phyloP scores from a whole-genome alignment of 768 basidiomycete species.

The Gautieria morchelliformis region DNA sequence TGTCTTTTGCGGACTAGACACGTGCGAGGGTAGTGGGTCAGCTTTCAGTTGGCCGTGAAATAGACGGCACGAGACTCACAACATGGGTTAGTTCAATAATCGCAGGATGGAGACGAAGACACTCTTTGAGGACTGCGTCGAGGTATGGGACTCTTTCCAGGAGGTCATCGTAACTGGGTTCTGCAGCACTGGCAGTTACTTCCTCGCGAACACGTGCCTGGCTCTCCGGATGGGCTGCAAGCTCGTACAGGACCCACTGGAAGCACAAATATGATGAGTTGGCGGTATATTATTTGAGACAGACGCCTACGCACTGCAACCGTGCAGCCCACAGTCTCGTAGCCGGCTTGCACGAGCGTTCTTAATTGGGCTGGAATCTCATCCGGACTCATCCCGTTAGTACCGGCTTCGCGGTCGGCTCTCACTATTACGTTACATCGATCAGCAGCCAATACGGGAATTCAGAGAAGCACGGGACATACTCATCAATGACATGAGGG shows the following conservation, averaged over 20 bases:
- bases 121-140: constrained; percentile 53
- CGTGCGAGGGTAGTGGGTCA: constrained; percentile 5
- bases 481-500: constrained; percentile 48
- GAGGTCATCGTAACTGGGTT: constrained; percentile 44
- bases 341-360: no score
- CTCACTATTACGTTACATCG: neutral
- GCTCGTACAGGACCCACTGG: constrained; percentile 60
- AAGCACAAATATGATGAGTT: constrained; percentile 1
- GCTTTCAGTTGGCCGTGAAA: neutral
- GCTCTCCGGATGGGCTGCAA: constrained; percentile 39
- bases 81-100: constrained; percentile 60
- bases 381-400: constrained; percentile 5
- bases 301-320: no score
- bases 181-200: constrained; percentile 28
- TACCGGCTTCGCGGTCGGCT: constrained; percentile 2
- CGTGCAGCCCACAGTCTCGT: no score
- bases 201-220: constrained; percentile 53
- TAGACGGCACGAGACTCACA: constrained; percentile 13
- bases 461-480: constrained; percentile 13
- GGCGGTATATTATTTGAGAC: neutral
- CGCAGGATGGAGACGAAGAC: constrained; percentile 50
- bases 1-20: constrained; percentile 33
- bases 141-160: constrained; percentile 42
- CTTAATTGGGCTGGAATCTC: constrained; percentile 8
- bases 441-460: neutral